Conservation (phyloP, 805 yeast species). For the Zygosaccharomyces bailii region DNA sequence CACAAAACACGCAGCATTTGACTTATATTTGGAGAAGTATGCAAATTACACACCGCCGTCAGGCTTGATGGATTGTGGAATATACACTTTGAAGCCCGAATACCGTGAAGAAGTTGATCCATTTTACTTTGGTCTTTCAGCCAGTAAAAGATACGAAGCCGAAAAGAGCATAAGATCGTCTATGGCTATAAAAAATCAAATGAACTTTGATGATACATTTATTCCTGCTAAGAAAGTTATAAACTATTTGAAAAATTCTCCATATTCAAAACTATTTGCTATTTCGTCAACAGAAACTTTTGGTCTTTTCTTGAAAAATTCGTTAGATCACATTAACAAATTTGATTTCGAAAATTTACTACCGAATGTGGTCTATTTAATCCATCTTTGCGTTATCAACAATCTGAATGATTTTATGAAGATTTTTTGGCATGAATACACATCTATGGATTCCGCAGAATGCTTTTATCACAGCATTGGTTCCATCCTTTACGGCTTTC, state of each 20-base stretch:
- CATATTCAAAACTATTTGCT: conserved; percentile 45
- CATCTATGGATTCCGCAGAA: conserved; percentile 39
- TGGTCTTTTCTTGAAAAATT: conserved; percentile 48
- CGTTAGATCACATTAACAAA: conserved; percentile 40
- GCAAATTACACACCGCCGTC: conserved; percentile 64
- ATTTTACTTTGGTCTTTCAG: conserved; percentile 69
- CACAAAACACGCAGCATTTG: conserved; percentile 70
- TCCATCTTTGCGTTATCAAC: conserved; percentile 56
- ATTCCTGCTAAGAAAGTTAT: conserved; percentile 51
- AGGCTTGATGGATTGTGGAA: conserved; percentile 55
- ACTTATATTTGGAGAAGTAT: conserved; percentile 49
- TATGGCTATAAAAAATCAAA: conserved; percentile 40
- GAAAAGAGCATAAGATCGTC: conserved; percentile 56
- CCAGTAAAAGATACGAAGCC: conserved; percentile 83
- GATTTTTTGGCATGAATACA: conserved; percentile 37
- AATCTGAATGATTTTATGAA: conserved; percentile 39
- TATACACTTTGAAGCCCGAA: conserved; percentile 63
- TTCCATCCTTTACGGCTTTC: conserved; percentile 39
- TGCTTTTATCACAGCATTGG: conserved; percentile 40
- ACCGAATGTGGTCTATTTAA: conserved; percentile 58
- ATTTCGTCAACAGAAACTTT: conserved; percentile 55
- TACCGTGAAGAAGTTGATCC: conserved; percentile 64
- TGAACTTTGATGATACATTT: conserved; percentile 47
- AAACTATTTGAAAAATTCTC: conserved; percentile 34
- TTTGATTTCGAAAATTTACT: conserved; percentile 54